Evolutionary conservation across 2,329 filamentous ascomycete species (phyloP).

Genomic region (Diaporthe sp.): DNA sequence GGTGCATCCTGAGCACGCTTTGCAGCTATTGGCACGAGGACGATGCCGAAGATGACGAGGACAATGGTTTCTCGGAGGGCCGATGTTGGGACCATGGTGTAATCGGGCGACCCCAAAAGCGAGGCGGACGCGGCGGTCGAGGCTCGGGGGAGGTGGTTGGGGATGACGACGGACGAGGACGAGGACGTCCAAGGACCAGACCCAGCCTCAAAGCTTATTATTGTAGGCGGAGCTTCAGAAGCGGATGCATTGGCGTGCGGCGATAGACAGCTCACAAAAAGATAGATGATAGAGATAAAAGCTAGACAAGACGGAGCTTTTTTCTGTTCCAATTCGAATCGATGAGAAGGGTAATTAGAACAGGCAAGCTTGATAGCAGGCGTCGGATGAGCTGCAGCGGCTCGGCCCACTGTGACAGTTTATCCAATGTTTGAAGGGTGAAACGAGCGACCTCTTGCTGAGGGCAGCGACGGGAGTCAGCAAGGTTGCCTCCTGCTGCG

Average conservation of each 20-base stretch:
- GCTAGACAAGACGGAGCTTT: conserved; percentile 5
- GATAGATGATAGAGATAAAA: conserved; percentile 19
- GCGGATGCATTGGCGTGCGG: conserved; percentile 1
- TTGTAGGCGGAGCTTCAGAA: conserved; percentile 1
- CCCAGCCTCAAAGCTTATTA: conserved; percentile 15
- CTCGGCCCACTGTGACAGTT: conserved; percentile 17
- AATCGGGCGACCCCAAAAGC: neutral
- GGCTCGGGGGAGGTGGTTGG: neutral
- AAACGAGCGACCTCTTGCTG: conserved; percentile 27
- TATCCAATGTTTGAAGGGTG: conserved; percentile 26
- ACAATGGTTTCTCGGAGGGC: conserved; percentile 39
- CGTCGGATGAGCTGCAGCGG: neutral
- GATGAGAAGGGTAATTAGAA: neutral
- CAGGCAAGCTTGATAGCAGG: neutral
- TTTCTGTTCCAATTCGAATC: neutral
- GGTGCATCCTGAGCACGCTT: conserved; percentile 41
- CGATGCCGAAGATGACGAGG: conserved; percentile 40
- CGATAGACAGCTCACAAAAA: conserved; percentile 5
- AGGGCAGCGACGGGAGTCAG: conserved; percentile 14
- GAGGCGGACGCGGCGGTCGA: conserved; percentile 11
- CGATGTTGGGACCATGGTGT: conserved; percentile 35
- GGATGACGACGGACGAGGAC: neutral
- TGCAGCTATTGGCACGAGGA: conserved; percentile 42
- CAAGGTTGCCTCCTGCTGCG: conserved; percentile 16
- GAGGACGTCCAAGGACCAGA: neutral